Evolutionary conservation across 208 protist species (phyloP).

Genomic region (Leishmania gerbilli): DNA sequence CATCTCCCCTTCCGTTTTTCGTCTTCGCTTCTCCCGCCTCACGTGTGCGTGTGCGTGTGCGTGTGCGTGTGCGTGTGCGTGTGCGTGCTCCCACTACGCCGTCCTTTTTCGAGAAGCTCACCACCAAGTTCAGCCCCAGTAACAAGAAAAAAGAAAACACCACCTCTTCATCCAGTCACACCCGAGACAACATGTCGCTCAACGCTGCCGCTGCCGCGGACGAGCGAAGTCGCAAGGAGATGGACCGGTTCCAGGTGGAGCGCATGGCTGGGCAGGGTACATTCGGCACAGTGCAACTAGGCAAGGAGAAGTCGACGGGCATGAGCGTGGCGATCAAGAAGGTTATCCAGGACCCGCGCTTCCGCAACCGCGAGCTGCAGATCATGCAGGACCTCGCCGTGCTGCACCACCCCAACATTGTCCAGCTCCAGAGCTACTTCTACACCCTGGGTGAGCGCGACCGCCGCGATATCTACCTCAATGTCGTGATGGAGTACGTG

Average conservation of each 20-base stretch:
- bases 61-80: too few relatives aligned
- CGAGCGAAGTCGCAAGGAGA: conserved; percentile 71
- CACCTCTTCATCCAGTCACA: conserved; percentile 18
- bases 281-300: conserved; percentile 97
- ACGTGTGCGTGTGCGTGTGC: too few relatives aligned
- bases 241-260: conserved; percentile 90
- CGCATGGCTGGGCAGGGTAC: conserved; percentile 96
- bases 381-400: conserved; percentile 90
- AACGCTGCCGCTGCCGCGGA: conserved; percentile 70
- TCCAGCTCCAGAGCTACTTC: conserved; percentile 96
- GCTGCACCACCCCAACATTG: conserved; percentile 94
- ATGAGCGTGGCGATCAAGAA: conserved; percentile 85
- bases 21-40: neutral
- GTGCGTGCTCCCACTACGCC: conserved; percentile 8
- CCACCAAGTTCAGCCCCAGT: conserved; percentile 25
- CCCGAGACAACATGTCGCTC: conserved; percentile 46
- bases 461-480: conserved; percentile 98
- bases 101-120: conserved; percentile 28
- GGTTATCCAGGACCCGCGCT: conserved; percentile 97
- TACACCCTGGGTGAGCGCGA: conserved; percentile 94
- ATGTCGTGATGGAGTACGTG: conserved; percentile 99
- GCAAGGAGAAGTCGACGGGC: conserved; percentile 71
- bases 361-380: conserved; percentile 97
- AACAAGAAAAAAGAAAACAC: conserved; percentile 33
- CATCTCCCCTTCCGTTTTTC: neutral